Conservation (phyloP, 441 rosid genomes). For the Macaranga tanarius region DNA sequence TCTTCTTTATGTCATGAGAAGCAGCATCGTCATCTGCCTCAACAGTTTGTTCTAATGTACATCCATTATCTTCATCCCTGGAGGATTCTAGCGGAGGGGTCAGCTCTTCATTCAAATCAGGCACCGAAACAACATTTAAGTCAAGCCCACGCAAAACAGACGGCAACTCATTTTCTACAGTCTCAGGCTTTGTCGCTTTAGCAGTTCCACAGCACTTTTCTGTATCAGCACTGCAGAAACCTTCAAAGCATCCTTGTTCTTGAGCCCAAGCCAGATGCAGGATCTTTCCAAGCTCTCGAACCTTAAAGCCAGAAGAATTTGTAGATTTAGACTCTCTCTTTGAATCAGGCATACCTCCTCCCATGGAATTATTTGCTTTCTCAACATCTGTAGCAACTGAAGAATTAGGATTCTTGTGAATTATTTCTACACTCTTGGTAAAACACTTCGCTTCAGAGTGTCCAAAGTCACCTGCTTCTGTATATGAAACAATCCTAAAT, state of each 20-base stretch:
- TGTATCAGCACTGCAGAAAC: constrained; percentile 58
- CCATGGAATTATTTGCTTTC: constrained; percentile 35
- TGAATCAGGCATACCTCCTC: constrained; percentile 45
- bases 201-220: constrained; percentile 59
- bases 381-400: constrained; percentile 32
- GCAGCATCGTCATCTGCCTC: constrained; percentile 83
- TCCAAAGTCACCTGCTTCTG: constrained; percentile 65
- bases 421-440: constrained; percentile 78
- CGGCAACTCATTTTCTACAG: constrained; percentile 40
- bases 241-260: constrained; percentile 67
- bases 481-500: constrained; percentile 71
- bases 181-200: constrained; percentile 38
- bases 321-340: constrained; percentile 35
- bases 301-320: constrained; percentile 62
- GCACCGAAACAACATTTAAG: constrained; percentile 79
- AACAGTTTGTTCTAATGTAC: constrained; percentile 56
- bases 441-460: constrained; percentile 90
- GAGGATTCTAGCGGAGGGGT: constrained; percentile 81
- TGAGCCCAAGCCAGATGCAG: constrained; percentile 70
- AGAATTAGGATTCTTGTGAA: constrained; percentile 41
- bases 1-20: constrained; percentile 59
- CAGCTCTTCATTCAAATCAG: constrained; percentile 89
- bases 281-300: constrained; percentile 68
- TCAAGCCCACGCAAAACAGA: constrained; percentile 62
- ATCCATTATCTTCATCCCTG: constrained; percentile 84